These are phyloP conservation scores for Wickerhamiella slavikovae DNA, from an alignment of 805 yeast genomes.

Conservation along the genomic window DNA sequence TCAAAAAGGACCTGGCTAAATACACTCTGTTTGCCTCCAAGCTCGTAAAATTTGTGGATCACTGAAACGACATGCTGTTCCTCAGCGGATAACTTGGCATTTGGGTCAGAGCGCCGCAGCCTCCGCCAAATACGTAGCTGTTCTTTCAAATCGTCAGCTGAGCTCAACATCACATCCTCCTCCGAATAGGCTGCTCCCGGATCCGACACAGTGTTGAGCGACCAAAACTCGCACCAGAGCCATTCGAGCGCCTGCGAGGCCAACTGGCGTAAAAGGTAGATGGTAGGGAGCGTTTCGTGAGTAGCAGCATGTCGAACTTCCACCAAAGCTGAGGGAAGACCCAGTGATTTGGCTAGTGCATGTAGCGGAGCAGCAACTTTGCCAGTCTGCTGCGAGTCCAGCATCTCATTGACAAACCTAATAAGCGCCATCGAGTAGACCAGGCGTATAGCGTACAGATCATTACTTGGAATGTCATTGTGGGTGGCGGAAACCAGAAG, in stretches of 20 bases:
- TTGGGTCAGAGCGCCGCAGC: slow-evolving; percentile 26
- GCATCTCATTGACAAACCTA: slow-evolving; percentile 73
- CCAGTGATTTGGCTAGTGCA: slow-evolving; percentile 43
- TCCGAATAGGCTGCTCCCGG: slow-evolving; percentile 10
- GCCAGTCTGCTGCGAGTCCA: slow-evolving; percentile 74
- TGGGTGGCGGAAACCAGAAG: slow-evolving; percentile 9
- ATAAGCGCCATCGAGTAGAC: slow-evolving; percentile 28
- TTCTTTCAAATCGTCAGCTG: slow-evolving; percentile 14
- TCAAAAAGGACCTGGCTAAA: slow-evolving; percentile 5
- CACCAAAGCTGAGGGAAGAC: slow-evolving; percentile 64
- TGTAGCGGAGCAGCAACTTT: slow-evolving; percentile 62
- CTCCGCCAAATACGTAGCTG: slow-evolving; percentile 29
- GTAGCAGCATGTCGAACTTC: slow-evolving; percentile 82
- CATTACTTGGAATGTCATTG: slow-evolving; percentile 9
- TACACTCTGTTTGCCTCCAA: too few relatives aligned
- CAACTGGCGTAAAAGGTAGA: slow-evolving; percentile 44
- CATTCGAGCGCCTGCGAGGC: slow-evolving; percentile 46
- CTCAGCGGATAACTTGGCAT: slow-evolving; percentile 3
- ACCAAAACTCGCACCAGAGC: slow-evolving; percentile 64
- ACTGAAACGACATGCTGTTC: slow-evolving; percentile 1
- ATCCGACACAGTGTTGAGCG: slow-evolving; percentile 9
- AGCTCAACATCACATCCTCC: background rate
- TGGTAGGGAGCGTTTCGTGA: slow-evolving; percentile 63
- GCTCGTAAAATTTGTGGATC: slow-evolving; percentile 1
- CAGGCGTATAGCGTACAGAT: slow-evolving; percentile 11